Percentiles rank a stretch among this genome's conserved stretches.
These are phyloP conservation scores for Fragaria ananassa DNA, from an alignment of 306 rosid genomes.

Conservation along the genomic window DNA sequence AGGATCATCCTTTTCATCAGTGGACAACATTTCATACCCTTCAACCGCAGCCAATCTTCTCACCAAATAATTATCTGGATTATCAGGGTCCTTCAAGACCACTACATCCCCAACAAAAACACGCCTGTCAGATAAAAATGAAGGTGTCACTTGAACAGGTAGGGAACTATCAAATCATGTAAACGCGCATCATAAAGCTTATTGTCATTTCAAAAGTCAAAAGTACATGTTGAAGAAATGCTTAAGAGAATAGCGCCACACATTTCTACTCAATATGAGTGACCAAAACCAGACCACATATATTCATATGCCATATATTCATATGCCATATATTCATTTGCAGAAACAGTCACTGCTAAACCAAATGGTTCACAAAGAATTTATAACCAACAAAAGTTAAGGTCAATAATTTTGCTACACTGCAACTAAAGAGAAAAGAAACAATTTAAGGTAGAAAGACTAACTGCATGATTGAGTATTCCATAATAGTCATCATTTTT, in stretches of 20 bases:
- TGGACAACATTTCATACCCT: slow-evolving; percentile 90
- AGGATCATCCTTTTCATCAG: slow-evolving; percentile 73
- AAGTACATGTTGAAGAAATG: slow-evolving; percentile 3
- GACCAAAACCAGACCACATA: background rate
- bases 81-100: slow-evolving; percentile 80
- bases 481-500: background rate
- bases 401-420: background rate
- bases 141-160: background rate
- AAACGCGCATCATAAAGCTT: background rate
- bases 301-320: background rate
- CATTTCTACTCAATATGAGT: background rate
- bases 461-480: background rate
- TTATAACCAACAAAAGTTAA: background rate
- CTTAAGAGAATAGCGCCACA: background rate
- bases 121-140: slow-evolving; percentile 55
- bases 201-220: background rate
- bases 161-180: background rate
- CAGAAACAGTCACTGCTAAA: background rate
- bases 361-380: slow-evolving; percentile 2
- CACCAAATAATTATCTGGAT: slow-evolving; percentile 53
- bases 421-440: background rate
- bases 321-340: background rate
- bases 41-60: slow-evolving; percentile 86
- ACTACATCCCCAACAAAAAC: slow-evolving; percentile 94
- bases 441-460: background rate